Base-by-base conservation (phyloP, 2,329 filamentous ascomycete species). In the Drechmeria coniospora region DNA sequence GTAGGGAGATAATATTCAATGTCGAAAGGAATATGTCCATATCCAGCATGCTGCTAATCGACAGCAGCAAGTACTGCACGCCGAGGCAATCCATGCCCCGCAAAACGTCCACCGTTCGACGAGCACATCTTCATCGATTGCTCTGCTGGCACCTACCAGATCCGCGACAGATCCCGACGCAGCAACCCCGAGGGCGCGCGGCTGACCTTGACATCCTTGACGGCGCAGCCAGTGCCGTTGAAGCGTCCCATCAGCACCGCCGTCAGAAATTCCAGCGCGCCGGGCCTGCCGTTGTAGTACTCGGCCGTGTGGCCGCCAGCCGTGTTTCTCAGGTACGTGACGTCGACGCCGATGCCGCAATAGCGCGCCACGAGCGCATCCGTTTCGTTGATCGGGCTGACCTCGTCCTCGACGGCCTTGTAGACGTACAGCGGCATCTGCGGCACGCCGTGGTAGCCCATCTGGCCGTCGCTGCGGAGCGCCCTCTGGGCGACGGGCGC, bases 401-500 rank as follows among this genome's bases (percentile, higher is more conserved):
- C 41, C 31, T 63, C 52, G 25, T 69, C 63, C 2, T 40, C 32
- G 15, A 57, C 47, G 0, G 60, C 54, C 36, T 68, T 65, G 40
- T 68, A 67, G 2, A 61, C 43, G 33, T 59, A 62, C 3, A 68
- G 26, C 0, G 64, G 64, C 34, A 64, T 59, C 17, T 49, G 36
- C 1, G 63, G 63, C 0, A 51, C 39, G 32, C 2, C 20, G 20
- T 33, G 31, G 30, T 47, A 60, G 4, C 29, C 31, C 20, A 21
- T 21, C 20, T 21, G 20, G 3, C 23, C 24, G 4, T 40, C 21
- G 30, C 37, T 32, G 25, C 45, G 36, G 27, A 36, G 21, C 13
- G 46, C 14, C 34, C 42, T 42, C 34, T 46, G 37, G 34, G 26
- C 15, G 8, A 43, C 31, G 0, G 41, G 36, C 12, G 50, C 12